Evolutionary conservation across 2,329 filamentous ascomycete species (phyloP).

Genomic region (Colletotrichum falcatum): DNA sequence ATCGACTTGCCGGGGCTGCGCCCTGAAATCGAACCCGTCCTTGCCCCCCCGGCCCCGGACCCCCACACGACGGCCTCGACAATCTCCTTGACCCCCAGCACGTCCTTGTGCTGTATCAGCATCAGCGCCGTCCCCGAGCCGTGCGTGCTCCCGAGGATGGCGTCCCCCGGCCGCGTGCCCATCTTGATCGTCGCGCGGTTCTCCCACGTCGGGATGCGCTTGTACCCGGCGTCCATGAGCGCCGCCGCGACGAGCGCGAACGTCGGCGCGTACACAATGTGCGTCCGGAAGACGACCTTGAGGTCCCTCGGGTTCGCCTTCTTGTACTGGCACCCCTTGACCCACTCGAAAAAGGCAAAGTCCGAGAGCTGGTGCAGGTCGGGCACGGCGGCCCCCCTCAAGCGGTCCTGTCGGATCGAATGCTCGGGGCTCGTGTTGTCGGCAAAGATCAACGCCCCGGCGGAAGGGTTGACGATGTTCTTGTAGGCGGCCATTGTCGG

Average conservation of each 20-base stretch:
- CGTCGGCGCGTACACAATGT: not conserved
- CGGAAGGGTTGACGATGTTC: not conserved
- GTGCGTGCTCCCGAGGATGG: no score
- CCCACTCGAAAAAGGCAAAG: not conserved
- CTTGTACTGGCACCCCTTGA: not conserved
- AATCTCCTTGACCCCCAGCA: no score
- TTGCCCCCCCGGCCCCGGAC: no score
- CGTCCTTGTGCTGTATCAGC: no score
- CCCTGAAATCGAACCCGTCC: no score
- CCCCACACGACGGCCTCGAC: no score
- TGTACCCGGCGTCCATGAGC: not conserved
- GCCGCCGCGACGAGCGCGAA: not conserved
- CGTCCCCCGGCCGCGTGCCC: no score
- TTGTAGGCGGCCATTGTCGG: not conserved
- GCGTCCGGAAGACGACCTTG: not conserved
- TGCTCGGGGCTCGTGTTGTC: not conserved
- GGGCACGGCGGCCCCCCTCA: not conserved
- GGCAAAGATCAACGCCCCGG: not conserved
- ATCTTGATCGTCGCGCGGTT: not conserved
- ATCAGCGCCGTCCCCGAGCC: no score
- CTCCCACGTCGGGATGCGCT: not conserved
- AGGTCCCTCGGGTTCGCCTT: not conserved
- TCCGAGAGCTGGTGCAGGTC: not conserved
- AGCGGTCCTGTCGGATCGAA: not conserved
- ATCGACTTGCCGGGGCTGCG: no score